phyloP scores from a whole-genome alignment of 257 asterid genomes.

The Capsicum baccatum region DNA sequence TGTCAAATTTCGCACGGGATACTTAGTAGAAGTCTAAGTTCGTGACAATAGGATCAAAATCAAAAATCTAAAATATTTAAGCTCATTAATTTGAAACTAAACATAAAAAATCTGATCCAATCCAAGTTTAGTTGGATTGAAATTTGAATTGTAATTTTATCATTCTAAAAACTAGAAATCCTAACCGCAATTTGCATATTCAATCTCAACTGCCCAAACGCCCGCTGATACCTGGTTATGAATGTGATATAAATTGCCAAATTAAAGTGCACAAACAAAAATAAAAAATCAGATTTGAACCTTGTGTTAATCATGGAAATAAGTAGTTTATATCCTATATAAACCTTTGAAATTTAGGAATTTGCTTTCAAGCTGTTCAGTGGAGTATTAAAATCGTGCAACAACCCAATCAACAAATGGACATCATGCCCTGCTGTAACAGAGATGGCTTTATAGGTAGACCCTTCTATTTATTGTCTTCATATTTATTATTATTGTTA shows the following conservation, averaged over 20 bases:
- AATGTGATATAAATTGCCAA: too few relatives aligned
- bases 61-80: too few relatives aligned
- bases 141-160: slow-evolving; percentile 45
- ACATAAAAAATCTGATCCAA: neutral
- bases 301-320: too few relatives aligned
- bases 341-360: too few relatives aligned
- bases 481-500: neutral
- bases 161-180: neutral
- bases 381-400: slow-evolving; percentile 7
- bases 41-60: too few relatives aligned
- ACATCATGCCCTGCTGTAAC: slow-evolving; percentile 18
- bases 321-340: too few relatives aligned
- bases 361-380: neutral
- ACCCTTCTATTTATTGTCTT: neutral
- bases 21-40: too few relatives aligned
- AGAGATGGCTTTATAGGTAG: slow-evolving; percentile 12
- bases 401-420: neutral
- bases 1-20: too few relatives aligned
- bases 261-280: too few relatives aligned
- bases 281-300: neutral
- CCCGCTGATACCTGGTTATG: neutral
- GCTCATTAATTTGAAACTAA: too few relatives aligned
- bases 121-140: slow-evolving; percentile 37
- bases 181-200: neutral
- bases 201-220: neutral